Percentiles rank a stretch among this genome's conserved stretches.
Conservation (phyloP, 108 stramenopile genomes). For the Skeletonema menzelii region DNA sequence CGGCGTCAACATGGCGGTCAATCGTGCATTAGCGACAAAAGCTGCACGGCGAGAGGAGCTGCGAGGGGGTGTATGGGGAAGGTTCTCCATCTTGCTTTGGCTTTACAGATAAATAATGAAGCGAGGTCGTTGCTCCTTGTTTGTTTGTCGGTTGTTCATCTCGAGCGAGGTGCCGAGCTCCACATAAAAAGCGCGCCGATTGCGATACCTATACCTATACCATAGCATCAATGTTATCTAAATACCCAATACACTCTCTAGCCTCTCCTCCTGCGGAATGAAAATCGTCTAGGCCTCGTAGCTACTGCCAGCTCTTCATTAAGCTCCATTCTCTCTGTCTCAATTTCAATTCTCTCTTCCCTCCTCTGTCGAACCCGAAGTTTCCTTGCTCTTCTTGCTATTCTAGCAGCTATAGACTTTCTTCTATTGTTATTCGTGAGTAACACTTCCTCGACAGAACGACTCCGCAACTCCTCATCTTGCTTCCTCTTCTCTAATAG, state of each 20-base stretch:
- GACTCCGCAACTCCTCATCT: background rate
- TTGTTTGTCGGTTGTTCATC: too few species aligned
- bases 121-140: too few species aligned
- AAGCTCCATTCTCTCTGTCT: background rate
- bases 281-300: background rate
- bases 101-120: too few species aligned
- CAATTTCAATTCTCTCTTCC: background rate
- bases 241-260: background rate
- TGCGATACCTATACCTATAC: too few species aligned
- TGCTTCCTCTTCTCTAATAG: constrained; percentile 6
- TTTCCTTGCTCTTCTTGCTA: constrained; percentile 1
- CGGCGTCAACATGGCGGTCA: background rate
- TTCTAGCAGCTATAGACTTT: background rate
- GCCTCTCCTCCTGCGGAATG: background rate
- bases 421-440: background rate
- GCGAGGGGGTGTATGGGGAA: background rate
- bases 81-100: background rate
- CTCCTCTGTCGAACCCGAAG: background rate
- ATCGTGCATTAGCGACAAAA: background rate
- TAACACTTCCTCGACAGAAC: background rate
- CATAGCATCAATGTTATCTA: too few species aligned
- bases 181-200: too few species aligned
- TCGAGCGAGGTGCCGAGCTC: too few species aligned
- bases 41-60: background rate
- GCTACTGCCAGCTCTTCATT: background rate